Evolutionary conservation across 202 grass and related monocot genomes (phyloP).

Genomic region (Panicum virgatum): DNA sequence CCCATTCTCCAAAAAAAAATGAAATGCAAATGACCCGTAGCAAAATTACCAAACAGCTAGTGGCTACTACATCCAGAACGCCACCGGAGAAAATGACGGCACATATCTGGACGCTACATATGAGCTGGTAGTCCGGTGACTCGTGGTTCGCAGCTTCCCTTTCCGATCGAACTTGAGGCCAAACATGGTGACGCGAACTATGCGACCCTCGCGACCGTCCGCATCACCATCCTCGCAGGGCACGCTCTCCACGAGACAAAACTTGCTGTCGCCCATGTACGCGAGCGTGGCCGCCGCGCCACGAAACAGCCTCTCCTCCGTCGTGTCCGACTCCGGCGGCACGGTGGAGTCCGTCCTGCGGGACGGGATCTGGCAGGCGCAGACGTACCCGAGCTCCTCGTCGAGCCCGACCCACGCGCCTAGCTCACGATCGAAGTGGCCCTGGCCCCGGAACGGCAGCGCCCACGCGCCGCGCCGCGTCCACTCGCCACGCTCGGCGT

Average conservation of each 20-base stretch:
- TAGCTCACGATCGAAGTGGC: constrained; percentile 1
- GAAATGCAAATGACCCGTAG: too few species aligned
- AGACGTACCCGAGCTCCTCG: neutral
- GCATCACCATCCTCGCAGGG: neutral
- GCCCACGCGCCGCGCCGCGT: neutral
- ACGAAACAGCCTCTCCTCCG: neutral
- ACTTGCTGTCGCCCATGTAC: neutral
- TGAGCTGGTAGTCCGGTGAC: neutral
- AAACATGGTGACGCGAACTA: neutral
- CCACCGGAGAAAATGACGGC: neutral
- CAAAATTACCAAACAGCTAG: too few species aligned
- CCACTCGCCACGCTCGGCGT: neutral
- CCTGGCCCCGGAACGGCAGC: neutral
- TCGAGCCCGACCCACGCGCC: constrained; percentile 11
- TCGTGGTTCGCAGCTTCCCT: neutral
- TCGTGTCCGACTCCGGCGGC: neutral
- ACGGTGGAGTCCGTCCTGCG: fast-evolving
- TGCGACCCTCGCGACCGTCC: neutral
- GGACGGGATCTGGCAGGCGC: neutral
- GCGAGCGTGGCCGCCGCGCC: neutral
- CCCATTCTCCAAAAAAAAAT: too few species aligned
- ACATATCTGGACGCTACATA: neutral
- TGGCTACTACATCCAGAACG: neutral
- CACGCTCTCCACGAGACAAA: constrained; percentile 23
- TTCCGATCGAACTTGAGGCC: neutral